phyloP scores from a whole-genome alignment of 441 rosid genomes.

The Populus hybrid region DNA sequence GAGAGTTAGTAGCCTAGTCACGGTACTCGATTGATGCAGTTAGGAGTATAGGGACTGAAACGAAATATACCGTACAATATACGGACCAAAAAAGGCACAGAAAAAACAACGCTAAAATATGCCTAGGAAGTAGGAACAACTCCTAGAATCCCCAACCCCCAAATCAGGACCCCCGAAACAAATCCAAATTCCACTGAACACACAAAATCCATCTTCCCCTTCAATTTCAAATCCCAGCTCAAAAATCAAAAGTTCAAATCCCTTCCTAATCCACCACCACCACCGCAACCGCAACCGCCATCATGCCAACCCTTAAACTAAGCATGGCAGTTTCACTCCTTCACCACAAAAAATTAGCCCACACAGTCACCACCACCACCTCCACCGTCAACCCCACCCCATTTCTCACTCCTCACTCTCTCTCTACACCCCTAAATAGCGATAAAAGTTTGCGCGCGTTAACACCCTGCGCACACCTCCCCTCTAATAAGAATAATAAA shows the following conservation, averaged over 20 bases:
- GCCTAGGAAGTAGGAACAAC: background rate
- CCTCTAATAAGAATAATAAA: background rate
- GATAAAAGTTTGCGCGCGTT: conserved; percentile 39
- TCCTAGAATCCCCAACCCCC: background rate
- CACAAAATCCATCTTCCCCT: background rate
- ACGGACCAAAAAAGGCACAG: background rate
- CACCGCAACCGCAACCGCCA: background rate
- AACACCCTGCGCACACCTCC: conserved; percentile 30
- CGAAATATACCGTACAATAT: background rate
- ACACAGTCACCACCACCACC: conserved; percentile 24
- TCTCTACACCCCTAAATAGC: conserved; percentile 16
- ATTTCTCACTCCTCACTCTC: background rate
- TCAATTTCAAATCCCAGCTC: background rate
- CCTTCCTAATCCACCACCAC: background rate
- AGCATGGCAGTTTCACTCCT: conserved; percentile 18
- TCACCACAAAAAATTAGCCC: conserved; percentile 36
- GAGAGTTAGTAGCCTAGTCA: no score
- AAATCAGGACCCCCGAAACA: background rate
- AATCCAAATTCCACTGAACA: background rate
- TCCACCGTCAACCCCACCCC: background rate
- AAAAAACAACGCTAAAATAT: background rate
- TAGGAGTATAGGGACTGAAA: background rate
- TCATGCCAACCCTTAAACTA: conserved; percentile 35
- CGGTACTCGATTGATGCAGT: no score
- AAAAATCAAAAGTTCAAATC: background rate